Base-by-base conservation (phyloP, 1,284 basidiomycete species). In the Filobasidium uniguttulatum region DNA sequence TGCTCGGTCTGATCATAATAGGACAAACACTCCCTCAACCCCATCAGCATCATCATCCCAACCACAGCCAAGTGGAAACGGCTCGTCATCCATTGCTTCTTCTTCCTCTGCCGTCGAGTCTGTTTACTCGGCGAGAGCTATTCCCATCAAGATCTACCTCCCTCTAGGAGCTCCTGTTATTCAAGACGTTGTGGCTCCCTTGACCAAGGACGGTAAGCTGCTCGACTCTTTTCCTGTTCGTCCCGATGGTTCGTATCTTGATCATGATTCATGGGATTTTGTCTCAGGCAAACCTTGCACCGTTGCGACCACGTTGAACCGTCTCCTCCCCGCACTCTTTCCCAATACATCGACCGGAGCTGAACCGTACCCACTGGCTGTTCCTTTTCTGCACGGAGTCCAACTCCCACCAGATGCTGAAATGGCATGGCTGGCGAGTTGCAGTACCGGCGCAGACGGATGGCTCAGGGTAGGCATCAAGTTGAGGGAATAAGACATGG, bases 381-480 rank as follows among this genome's bases (percentile, higher is more conserved):
- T 65, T 61, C 77, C 85, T 0, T 67, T 96, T 44, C 73, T 91
- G 15, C 90, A 96, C 64, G 93, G 93, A 3, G 80, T 97, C n/a
- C 68, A 78, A 2, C 71, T 85, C 2, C 93, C 93, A 0, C 72
- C 80, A 15, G 90, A 94, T 38, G 75, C 87, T 1, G 90, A 96
- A 62, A 75, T 97, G 62, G 87, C 83, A 1, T 97, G 91, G 91
- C 67, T 97, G 12, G 85, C 87, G 12, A 81, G 85, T 10, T 89
- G 86, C 59, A 73, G 96, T 67, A 78, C 82, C 12, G 88, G 89
- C 9, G 86, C 88, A 5, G 93, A 97, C 63, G 93, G 93, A 6
- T 97, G 91, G 91, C 74, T 94, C 23, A 82, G 83, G 59, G 75
- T 93, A 46, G 89, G 86, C 58, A 73, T 91, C 34, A 82, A 83